Conservation (phyloP, 2,329 filamentous ascomycete species). For the Stagonosporopsis chrysanthemi region DNA sequence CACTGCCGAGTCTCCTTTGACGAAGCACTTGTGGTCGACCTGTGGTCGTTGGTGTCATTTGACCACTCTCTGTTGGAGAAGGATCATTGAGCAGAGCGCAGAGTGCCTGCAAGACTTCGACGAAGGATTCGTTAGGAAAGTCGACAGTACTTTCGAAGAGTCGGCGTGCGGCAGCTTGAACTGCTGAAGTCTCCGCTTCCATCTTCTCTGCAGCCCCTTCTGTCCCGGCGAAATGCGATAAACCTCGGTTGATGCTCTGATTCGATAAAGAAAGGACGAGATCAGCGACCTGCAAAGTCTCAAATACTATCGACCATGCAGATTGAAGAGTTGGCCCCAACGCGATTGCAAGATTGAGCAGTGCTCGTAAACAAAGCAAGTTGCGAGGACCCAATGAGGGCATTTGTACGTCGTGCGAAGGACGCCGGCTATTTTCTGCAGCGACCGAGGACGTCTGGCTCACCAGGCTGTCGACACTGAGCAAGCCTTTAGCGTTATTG, state of each 20-base stretch:
- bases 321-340: slow-evolving; percentile 84
- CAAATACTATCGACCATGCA: slow-evolving; percentile 90
- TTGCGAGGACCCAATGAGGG: slow-evolving; percentile 82
- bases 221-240: slow-evolving; percentile 30
- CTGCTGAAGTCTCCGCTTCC: slow-evolving; percentile 81
- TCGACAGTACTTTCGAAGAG: slow-evolving; percentile 92
- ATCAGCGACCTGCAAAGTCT: slow-evolving; percentile 91
- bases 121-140: slow-evolving; percentile 83
- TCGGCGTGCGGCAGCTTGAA: slow-evolving; percentile 84
- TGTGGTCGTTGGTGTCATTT: slow-evolving; percentile 32
- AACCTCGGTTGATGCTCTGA: slow-evolving; percentile 29
- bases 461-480: slow-evolving; percentile 76
- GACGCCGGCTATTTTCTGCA: slow-evolving; percentile 66
- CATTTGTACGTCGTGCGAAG: slow-evolving; percentile 58
- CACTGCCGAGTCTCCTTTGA: slow-evolving; percentile 53
- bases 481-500: slow-evolving; percentile 72
- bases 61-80: slow-evolving; percentile 31
- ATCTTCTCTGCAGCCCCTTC: slow-evolving; percentile 55
- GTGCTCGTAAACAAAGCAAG: slow-evolving; percentile 83
- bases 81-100: slow-evolving; percentile 69
- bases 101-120: slow-evolving; percentile 77
- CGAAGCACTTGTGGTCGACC: slow-evolving; percentile 41
- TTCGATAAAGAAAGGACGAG: slow-evolving; percentile 71
- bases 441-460: slow-evolving; percentile 62
- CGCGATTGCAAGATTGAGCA: slow-evolving; percentile 95